Evolutionary conservation across 1,284 basidiomycete species (phyloP).

Genomic region (Mycosarcoma maydis): DNA sequence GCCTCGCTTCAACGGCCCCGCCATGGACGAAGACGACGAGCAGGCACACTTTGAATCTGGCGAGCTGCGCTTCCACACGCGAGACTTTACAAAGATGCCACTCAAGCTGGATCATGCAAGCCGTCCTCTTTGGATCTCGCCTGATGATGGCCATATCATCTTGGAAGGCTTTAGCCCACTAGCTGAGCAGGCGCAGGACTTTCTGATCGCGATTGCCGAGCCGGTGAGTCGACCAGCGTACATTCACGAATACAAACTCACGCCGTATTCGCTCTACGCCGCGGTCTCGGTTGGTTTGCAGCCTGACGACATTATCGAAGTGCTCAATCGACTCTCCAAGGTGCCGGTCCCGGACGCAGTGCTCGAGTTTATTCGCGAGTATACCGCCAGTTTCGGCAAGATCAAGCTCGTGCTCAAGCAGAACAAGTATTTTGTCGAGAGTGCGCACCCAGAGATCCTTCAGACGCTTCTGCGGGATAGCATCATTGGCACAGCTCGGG

Average conservation of each 20-base stretch:
- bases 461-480: conserved; percentile 63
- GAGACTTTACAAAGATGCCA: conserved; percentile 62
- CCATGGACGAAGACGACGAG: conserved; percentile 42
- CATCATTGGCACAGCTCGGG: conserved; percentile 57
- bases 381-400: conserved; percentile 65
- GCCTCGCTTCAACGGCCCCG: conserved; percentile 37
- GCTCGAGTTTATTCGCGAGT: conserved; percentile 62
- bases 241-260: conserved; percentile 99
- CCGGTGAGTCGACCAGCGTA: conserved; percentile 97
- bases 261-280: conserved; percentile 95
- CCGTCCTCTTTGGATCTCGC: conserved; percentile 65
- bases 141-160: conserved; percentile 65
- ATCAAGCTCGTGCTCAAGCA: conserved; percentile 67
- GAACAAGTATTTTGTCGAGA: conserved; percentile 67
- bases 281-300: conserved; percentile 98
- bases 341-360: conserved; percentile 63
- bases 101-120: conserved; percentile 64
- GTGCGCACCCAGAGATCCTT: conserved; percentile 63
- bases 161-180: conserved; percentile 74
- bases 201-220: conserved; percentile 96
- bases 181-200: conserved; percentile 97
- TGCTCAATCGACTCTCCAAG: conserved; percentile 69
- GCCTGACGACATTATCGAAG: conserved; percentile 98
- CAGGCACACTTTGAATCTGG: conserved; percentile 37
- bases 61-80: conserved; percentile 78